Evolutionary conservation across 2,329 filamentous ascomycete species (phyloP), one percentile per base, ranked within the genome.

Genomic region (Talaromyces marneffei): DNA sequence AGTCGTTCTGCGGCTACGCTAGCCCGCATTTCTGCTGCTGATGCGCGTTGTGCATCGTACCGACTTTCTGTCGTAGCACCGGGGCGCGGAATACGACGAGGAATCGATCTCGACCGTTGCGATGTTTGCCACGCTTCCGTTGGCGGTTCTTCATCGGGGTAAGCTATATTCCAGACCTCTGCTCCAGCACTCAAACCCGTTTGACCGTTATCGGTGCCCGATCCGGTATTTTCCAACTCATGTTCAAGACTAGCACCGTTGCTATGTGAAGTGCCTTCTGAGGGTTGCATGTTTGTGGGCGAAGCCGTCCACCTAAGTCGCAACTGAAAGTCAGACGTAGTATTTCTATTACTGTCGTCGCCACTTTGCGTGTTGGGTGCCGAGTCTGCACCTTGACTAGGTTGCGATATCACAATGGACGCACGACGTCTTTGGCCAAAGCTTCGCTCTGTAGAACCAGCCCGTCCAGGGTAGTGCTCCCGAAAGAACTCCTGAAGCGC

Each of bases 351-450:
- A 23, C 60, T 65, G 12, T 61, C 48, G 61, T 72, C 69, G 61
- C 70, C 61, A 62, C 66, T 63, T 66, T 70, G 65, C 63, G 63
- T 63, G 59, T 64, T 67, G 31, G 65, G 42, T 31, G 65, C 65
- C 29, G 63, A 35, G 58, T 66, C 68, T 48, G 67, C 69, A 20
- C 48, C 60, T 48, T 52, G 48, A 29, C 57, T 35, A 20, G 57
- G 44, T 44, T 76, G 77, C 2, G 78, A 77, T 31, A 77, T 66
- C 37, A 79, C 69, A 50, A 79, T 69, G 40, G 78, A 77, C 23
- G 69, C 70, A 55, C 73, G 73, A 37, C 76, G 75, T 46, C 75
- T 71, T 20, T 74, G 71, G 42, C 71, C 72, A 55, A 69, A 71
- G 23, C 64, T 65, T 18, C 70, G 69, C 27, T 71, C 67, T 23